Evolutionary conservation across 2,329 filamentous ascomycete species (phyloP), one percentile per base, ranked within the genome.

Genomic region (Cylindrodendrum hubeiense): DNA sequence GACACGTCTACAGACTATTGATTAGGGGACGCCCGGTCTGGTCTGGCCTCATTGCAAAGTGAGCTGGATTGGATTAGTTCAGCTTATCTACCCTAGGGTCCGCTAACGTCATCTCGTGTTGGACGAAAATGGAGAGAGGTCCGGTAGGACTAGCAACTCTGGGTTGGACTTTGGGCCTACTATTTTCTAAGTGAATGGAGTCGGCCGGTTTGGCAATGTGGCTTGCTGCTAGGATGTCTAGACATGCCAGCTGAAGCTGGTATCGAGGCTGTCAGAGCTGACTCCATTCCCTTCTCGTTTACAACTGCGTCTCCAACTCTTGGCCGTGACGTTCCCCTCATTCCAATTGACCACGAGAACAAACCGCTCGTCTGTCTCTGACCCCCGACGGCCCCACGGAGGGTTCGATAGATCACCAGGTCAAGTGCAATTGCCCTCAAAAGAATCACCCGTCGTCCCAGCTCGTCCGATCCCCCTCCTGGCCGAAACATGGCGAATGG

Each of bases 41-140:
- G 54, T 46, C 52, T 52, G 60, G 60, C 60, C 60, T 63, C 60
- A 61, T 51, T 51, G 41, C 50, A 21, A 46, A 51, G 44, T 37
- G 46, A 37, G 28, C 12, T 50, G 28, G 47, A 50, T 34, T 50
- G 28, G 47, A 50, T 34, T n/a, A 19, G n/a, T 33, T 39, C 47
- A 50, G 47, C 28, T 33, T 50, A 33, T 21, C 47, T 30, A 33
- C 47, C 28, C 47, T 15, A 39, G n/a, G 26, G 28, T 13, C 26
- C 47, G 47, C 6, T 50, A 50, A 33, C 47, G 28, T 30, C 28
- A 50, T 50, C 28, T 33, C 28, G 28, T 28, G 13, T 47, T 28
- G 22, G 44, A n/a, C 21, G n/a, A 34, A 12, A 8, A 50, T 6
- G 28, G 19, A 30, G 44, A 30, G 4, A 10, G 15, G 26, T 3